These are phyloP conservation scores for Drosera capensis DNA, from an alignment of 148 eudicot genomes.

Conservation along the genomic window DNA sequence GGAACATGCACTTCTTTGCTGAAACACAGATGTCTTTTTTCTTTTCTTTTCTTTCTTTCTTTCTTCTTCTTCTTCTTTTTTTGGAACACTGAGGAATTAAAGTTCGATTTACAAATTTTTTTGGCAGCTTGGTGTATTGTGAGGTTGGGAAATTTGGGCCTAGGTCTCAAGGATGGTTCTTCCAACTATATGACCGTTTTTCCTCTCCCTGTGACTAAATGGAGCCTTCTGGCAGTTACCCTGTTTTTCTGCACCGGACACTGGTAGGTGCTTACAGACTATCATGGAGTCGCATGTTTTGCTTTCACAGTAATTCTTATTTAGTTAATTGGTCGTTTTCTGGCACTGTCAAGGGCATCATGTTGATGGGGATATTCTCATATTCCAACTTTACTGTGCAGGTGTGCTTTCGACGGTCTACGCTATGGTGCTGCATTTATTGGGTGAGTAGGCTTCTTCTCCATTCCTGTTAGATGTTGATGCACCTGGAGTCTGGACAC, in stretches of 20 bases:
- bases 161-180: slow-evolving; percentile 13
- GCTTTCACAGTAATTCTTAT: background rate
- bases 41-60: too few species aligned
- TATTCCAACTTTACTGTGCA: slow-evolving; percentile 9
- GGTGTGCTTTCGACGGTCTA: slow-evolving; percentile 99
- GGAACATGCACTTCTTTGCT: background rate
- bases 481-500: background rate
- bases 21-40: too few species aligned
- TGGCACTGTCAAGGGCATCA: too few species aligned
- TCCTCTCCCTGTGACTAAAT: slow-evolving; percentile 63
- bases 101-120: background rate
- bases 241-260: slow-evolving; percentile 91
- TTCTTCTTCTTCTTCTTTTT: too few species aligned
- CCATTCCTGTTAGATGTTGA: background rate
- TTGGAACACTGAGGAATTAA: too few species aligned
- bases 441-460: slow-evolving; percentile 35
- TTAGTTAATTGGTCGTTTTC: too few species aligned
- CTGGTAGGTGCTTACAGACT: slow-evolving; percentile 35
- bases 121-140: slow-evolving; percentile 64
- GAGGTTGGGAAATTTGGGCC: slow-evolving; percentile 39
- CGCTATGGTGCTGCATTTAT: slow-evolving; percentile 91
- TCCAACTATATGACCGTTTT: slow-evolving; percentile 22
- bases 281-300: background rate
- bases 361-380: too few species aligned
- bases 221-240: slow-evolving; percentile 71